phyloP scores from a whole-genome alignment of 176 grass and related monocot genomes.

The Pharus latifolius region DNA sequence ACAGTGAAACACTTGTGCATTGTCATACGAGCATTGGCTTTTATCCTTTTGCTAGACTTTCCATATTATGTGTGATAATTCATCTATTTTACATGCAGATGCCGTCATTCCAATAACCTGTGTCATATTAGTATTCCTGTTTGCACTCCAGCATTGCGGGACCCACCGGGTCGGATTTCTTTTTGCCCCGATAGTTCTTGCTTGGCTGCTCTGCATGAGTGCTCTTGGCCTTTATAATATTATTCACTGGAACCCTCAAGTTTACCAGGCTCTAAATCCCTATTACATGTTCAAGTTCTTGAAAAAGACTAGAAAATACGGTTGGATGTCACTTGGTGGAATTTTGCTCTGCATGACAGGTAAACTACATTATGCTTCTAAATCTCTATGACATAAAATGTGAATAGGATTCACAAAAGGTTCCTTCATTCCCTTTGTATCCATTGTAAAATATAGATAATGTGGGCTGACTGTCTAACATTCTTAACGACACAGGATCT shows the following conservation, averaged over 20 bases:
- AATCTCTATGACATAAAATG: not conserved
- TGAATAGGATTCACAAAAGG: not conserved
- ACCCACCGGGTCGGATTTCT: constrained; percentile 82
- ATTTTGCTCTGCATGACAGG: constrained; percentile 98
- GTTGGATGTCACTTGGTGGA: constrained; percentile 99
- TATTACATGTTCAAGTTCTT: constrained; percentile 90
- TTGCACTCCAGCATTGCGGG: constrained; percentile 92
- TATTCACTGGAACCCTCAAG: constrained; percentile 74
- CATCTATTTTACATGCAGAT: constrained; percentile 46
- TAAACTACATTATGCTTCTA: constrained; percentile 10
- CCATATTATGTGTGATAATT: not conserved
- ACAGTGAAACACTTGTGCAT: not conserved
- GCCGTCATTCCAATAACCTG: constrained; percentile 90
- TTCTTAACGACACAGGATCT: constrained; percentile 46
- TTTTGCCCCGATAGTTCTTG: constrained; percentile 82
- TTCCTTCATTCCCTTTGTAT: not conserved
- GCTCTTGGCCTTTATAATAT: constrained; percentile 91
- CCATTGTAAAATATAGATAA: not conserved
- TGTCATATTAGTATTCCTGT: constrained; percentile 75
- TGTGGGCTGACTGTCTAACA: not conserved
- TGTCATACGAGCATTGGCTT: not conserved
- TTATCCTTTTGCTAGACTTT: not conserved
- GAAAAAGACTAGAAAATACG: constrained; percentile 85
- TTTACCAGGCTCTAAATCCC: constrained; percentile 83
- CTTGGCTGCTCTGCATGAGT: constrained; percentile 87